Base-by-base conservation (phyloP, 2,329 filamentous ascomycete species). In the Trichoderma lentiforme region DNA sequence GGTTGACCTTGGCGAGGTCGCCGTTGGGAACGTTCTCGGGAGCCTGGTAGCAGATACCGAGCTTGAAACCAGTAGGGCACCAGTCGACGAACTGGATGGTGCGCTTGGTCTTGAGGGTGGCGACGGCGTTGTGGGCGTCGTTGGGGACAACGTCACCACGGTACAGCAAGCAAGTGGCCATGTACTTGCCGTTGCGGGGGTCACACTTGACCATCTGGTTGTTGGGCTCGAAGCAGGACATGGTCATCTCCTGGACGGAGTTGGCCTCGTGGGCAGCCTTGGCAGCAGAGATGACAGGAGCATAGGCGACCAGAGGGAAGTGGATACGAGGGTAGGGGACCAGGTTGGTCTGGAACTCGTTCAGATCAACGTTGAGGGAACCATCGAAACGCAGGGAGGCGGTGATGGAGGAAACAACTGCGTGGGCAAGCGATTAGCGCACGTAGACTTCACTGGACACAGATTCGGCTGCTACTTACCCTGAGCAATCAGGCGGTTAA, bases 171-270 rank as follows among this genome's bases (percentile, higher is more conserved):
- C 95, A 98, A 79, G 95, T 98, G 76, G 95, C 95, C 95, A 99
- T 99, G 90, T 99, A 99, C 90, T 99, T 99, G 85, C 95, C 95
- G 84, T 97, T 95, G 81, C 95, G 94, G 78, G 95, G 95, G 83
- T 99, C 96, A 82, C 95, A 99, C 90, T 97, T 97, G 83, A 99
- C 95, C 95, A 99, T 99, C 92, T 99, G 95, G 91, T 97, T 98
- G 91, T 98, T 93, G 79, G 95, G 94, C 90, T 99, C 95, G 87
- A 99, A 99, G 92, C 95, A 98, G 77, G 93, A 93, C 91, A 95
- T 97, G 84, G 94, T 97, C 88, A 98, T 98, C 88, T 98, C 96
- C 86, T 94, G 92, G 76, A 98, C 95, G 32, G 93, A 96, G 91
- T 98, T 97, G 88, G 95, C 91, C 89, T 99, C 95, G 88, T 99